Evolutionary conservation across 345 rosid species (phyloP).

Genomic region (Geranium rotundifolium): DNA sequence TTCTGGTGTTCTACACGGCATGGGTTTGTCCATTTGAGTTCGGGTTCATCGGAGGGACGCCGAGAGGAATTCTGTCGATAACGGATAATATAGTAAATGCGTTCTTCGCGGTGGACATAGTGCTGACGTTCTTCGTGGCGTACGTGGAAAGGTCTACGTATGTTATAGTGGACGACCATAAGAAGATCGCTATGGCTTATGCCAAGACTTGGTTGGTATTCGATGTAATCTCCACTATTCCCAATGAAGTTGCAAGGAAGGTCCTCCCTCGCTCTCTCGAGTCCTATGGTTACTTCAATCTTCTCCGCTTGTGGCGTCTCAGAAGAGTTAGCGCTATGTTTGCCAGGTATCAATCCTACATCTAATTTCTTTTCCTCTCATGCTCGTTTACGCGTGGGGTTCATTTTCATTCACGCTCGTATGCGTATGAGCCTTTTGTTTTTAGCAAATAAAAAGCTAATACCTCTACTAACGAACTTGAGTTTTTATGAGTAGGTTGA

Average conservation of each 20-base stretch:
- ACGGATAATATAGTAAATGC: constrained; percentile 73
- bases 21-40: constrained; percentile 96
- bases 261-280: constrained; percentile 38
- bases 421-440: too few species aligned
- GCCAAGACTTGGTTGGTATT: constrained; percentile 64
- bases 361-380: too few species aligned
- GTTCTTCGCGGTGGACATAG: constrained; percentile 75
- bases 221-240: constrained; percentile 66
- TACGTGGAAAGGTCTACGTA: constrained; percentile 61
- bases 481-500: too few species aligned
- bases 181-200: constrained; percentile 68
- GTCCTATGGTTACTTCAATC: constrained; percentile 64
- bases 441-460: too few species aligned
- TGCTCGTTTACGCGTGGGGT: too few species aligned
- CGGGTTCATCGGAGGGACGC: constrained; percentile 52
- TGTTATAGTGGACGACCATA: constrained; percentile 58
- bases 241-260: constrained; percentile 59
- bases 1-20: constrained; percentile 73
- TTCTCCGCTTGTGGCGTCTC: constrained; percentile 99
- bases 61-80: constrained; percentile 41
- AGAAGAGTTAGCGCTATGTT: constrained; percentile 87
- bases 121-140: constrained; percentile 77
- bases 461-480: too few species aligned
- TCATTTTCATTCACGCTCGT: too few species aligned
- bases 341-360: constrained; percentile 40